Conservation (phyloP, 1,139 yeast species). For the Yamadazyma spencermartinsiae region DNA sequence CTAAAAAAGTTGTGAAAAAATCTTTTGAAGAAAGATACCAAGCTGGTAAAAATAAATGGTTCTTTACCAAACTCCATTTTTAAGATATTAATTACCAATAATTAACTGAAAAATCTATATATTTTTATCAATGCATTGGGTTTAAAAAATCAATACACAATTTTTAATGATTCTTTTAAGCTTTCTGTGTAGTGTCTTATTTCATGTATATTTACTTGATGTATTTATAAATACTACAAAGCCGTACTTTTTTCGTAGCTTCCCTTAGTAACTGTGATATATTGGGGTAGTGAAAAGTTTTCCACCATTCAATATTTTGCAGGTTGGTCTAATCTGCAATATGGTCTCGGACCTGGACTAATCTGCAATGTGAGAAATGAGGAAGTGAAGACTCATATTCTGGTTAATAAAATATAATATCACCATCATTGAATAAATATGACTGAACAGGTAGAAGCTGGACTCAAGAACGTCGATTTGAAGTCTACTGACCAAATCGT, state of each 20-base stretch:
- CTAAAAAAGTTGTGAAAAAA: constrained; percentile 98
- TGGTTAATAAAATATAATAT: no score
- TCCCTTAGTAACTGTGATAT: not conserved
- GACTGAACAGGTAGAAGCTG: constrained; percentile 23
- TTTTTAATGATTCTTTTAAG: constrained; percentile 17
- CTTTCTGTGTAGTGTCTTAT: constrained; percentile 14
- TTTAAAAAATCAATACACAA: constrained; percentile 28
- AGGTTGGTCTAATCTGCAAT: not conserved
- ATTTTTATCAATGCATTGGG: constrained; percentile 35
- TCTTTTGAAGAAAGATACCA: constrained; percentile 99
- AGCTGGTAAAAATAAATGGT: constrained; percentile 99
- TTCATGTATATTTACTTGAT: constrained; percentile 19
- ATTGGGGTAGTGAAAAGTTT: not conserved
- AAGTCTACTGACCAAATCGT: constrained; percentile 61
- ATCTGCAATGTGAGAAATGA: no score
- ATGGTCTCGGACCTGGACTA: no score
- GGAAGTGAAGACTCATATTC: no score
- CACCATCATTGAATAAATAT: constrained; percentile 4
- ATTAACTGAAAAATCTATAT: constrained; percentile 23
- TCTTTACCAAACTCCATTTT: constrained; percentile 98
- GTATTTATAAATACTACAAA: constrained; percentile 19
- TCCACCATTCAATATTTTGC: not conserved
- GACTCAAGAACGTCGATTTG: constrained; percentile 25
- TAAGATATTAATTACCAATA: constrained; percentile 40
- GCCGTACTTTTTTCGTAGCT: constrained; percentile 4